Conservation (phyloP, 2,329 filamentous ascomycete genomes). For the Cryoendolithus antarcticus region DNA sequence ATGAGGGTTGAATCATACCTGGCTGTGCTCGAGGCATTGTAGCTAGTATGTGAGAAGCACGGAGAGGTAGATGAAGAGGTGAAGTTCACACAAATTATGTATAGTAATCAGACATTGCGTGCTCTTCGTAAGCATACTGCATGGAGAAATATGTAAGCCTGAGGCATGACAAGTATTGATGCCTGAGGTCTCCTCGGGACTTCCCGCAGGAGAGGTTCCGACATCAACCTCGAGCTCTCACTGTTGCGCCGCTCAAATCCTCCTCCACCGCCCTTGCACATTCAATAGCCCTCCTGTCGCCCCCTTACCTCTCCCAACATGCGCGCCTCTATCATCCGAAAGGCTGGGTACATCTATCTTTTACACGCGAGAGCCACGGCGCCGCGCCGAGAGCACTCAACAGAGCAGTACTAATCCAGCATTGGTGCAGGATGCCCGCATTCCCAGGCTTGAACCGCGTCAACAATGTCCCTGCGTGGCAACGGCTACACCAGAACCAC, state of each 20-base stretch:
- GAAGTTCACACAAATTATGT: too few species aligned
- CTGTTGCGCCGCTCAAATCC: too few species aligned
- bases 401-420: slow-evolving; percentile 2
- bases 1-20: neutral
- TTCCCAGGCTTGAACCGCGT: slow-evolving; percentile 48
- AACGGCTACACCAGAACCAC: slow-evolving; percentile 62
- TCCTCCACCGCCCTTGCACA: neutral
- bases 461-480: slow-evolving; percentile 65
- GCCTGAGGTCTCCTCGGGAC: too few species aligned
- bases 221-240: too few species aligned
- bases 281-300: neutral
- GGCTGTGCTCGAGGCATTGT: slow-evolving; percentile 3
- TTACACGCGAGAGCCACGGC: too few species aligned
- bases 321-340: slow-evolving; percentile 26
- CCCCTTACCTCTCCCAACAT: slow-evolving; percentile 8
- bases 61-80: too few species aligned
- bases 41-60: neutral
- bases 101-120: too few species aligned
- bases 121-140: too few species aligned
- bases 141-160: too few species aligned
- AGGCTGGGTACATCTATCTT: slow-evolving; percentile 35
- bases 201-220: too few species aligned
- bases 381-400: too few species aligned
- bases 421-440: slow-evolving; percentile 1
- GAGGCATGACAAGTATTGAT: too few species aligned